Base-by-base conservation (phyloP, 495 filamentous ascomycete species). In the Hypoxylon crocopeplum region DNA sequence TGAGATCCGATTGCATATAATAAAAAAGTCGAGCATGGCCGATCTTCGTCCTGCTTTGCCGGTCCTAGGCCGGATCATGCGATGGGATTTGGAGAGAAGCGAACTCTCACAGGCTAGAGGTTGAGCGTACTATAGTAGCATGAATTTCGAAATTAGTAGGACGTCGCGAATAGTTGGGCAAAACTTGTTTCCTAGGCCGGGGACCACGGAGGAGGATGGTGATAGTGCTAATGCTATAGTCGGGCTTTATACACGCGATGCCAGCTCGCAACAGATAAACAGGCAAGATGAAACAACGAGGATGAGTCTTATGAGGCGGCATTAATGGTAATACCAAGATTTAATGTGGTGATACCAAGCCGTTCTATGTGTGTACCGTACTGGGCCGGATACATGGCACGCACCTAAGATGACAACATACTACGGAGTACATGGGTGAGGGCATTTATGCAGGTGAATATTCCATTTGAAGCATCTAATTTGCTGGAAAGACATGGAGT, bases 391-490 rank as follows among this genome's bases (percentile, higher is more conserved):
- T 62, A 50, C 30, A 8, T 38, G 29, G 36, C 27, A 33, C 16
- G 15, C 49, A 53, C 25, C 10, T 33, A 54, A 57, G 54, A 57
- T 49, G 54, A 49, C 29, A 39, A 40, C 46, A 51, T 51, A 22
- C 22, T 46, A 48, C 53, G 34, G 44, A 53, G 42, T 58, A 53
- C 59, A 63, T 57, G 59, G 52, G 10, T 63, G 53, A 58, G 53
- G 53, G 29, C 48, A 63, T 63, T 53, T 59, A 56, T 59, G 55
- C 55, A 56, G 49, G 55, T 59, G 61, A 64, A 54, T 30, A 38
- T 40, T 7, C 6, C 44, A 36, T 58, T 32, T 53, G 36, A 29
- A 33, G 48, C 54, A 49, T 54, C 44, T 64, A 54, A 64, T 64
- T 64, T 59, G 61, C 27, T 59, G 55, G 50, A 8, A 39, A 59